phyloP scores from a whole-genome alignment of 176 grass and related monocot genomes.

The Carex cristatella region DNA sequence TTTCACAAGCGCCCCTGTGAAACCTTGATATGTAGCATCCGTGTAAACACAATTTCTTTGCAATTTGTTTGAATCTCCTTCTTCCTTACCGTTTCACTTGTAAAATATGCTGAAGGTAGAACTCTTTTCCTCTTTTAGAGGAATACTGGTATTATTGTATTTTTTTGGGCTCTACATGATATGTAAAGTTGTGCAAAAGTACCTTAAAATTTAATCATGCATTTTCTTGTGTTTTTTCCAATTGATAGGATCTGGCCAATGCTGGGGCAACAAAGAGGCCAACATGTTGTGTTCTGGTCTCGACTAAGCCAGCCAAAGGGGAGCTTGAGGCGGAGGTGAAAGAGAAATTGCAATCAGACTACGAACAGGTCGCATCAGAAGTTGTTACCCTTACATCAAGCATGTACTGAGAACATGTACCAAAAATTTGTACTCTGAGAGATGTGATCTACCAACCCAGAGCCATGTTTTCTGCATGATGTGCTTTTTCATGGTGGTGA shows the following conservation, averaged over 20 bases:
- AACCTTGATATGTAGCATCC: neutral
- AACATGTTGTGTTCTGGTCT: slow-evolving; percentile 67
- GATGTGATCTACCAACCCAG: neutral
- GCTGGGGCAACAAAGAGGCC: slow-evolving; percentile 85
- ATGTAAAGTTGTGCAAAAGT: neutral
- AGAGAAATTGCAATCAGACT: slow-evolving; percentile 66
- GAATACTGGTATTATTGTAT: neutral
- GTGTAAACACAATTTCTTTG: neutral
- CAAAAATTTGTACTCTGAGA: slow-evolving; percentile 6
- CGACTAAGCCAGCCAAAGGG: slow-evolving; percentile 55
- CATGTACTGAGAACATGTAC: slow-evolving; percentile 46
- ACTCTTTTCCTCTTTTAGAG: neutral
- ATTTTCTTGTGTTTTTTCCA: neutral
- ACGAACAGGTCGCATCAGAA: slow-evolving; percentile 50
- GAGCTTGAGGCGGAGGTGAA: slow-evolving; percentile 51
- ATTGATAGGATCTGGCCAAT: slow-evolving; percentile 52
- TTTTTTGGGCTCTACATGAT: neutral
- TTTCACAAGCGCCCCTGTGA: neutral
- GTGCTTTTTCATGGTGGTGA: neutral
- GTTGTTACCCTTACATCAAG: slow-evolving; percentile 43
- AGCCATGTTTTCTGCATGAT: slow-evolving; percentile 6
- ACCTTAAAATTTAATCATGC: neutral
- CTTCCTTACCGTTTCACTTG: neutral
- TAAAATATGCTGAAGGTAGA: neutral
- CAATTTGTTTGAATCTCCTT: neutral